A percentile compares a stretch with the other conserved stretches of the same genome.
Conservation (phyloP, 2,329 filamentous ascomycete species). For the Penicillium aurantiogriseum region DNA sequence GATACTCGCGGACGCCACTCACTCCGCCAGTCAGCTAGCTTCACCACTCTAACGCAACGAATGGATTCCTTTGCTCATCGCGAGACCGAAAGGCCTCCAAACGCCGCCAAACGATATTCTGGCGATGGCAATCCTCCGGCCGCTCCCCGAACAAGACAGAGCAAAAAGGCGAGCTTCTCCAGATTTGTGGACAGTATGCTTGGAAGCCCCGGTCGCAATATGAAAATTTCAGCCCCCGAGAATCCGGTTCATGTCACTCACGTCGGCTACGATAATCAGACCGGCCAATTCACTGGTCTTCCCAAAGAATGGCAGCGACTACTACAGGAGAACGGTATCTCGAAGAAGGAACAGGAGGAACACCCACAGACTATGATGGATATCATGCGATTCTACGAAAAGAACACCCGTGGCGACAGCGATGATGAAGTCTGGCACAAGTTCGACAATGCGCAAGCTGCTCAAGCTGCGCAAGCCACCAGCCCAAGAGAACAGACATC, state of each 20-base stretch:
- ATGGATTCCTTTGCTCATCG: constrained; percentile 51
- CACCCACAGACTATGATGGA: constrained; percentile 95
- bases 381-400: constrained; percentile 95
- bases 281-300: constrained; percentile 92
- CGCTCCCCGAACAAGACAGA: constrained; percentile 57
- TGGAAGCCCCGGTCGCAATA: constrained; percentile 75
- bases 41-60: constrained; percentile 52
- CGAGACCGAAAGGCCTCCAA: constrained; percentile 50
- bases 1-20: constrained; percentile 56
- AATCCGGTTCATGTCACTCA: constrained; percentile 98
- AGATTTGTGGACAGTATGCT: constrained; percentile 82
- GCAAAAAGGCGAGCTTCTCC: constrained; percentile 83
- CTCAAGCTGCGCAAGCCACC: constrained; percentile 52
- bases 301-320: constrained; percentile 98
- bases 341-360: constrained; percentile 91
- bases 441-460: constrained; percentile 72
- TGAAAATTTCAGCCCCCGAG: constrained; percentile 94
- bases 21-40: constrained; percentile 66
- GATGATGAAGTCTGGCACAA: constrained; percentile 94
- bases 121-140: constrained; percentile 70
- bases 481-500: constrained; percentile 51
- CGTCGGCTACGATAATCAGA: constrained; percentile 94
- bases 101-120: constrained; percentile 70
- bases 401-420: constrained; percentile 75
- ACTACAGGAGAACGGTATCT: constrained; percentile 92